These are phyloP conservation scores for Sporothrix luriei DNA, from an alignment of 2,329 filamentous ascomycete genomes.

Conservation along the genomic window DNA sequence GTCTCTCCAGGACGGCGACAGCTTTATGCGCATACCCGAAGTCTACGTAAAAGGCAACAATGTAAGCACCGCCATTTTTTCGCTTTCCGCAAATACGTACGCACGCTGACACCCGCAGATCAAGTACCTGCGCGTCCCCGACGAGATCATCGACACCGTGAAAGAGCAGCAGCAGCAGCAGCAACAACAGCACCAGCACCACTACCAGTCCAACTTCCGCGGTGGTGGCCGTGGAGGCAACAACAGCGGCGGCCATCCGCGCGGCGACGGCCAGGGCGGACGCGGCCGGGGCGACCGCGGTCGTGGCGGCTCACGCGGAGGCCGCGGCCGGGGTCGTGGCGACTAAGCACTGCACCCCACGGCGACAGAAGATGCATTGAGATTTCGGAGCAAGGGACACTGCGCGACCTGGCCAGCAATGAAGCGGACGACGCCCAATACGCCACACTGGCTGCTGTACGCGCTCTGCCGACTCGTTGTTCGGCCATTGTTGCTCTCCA, in stretches of 20 bases:
- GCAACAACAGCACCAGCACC: constrained; percentile 51
- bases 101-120: constrained; percentile 61
- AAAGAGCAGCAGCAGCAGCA: constrained; percentile 87
- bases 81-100: neutral
- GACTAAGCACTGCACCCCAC: constrained; percentile 13
- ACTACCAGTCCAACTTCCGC: constrained; percentile 54
- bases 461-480: neutral
- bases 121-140: constrained; percentile 94
- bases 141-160: constrained; percentile 92
- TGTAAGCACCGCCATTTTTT: constrained; percentile 55
- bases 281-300: constrained; percentile 52
- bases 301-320: constrained; percentile 51
- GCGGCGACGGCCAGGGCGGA: constrained; percentile 56
- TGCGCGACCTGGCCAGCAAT: too few species aligned
- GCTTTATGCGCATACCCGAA: constrained; percentile 87
- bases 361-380: neutral
- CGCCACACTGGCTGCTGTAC: neutral
- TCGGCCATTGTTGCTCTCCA: neutral
- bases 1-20: constrained; percentile 77
- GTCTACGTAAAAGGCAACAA: constrained; percentile 98
- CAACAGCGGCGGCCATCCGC: constrained; percentile 58
- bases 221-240: constrained; percentile 61
- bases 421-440: neutral
- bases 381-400: too few species aligned
- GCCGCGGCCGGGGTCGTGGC: constrained; percentile 46